Percentiles rank a stretch among this genome's conserved stretches.
Evolutionary conservation across 768 basidiomycete species (phyloP).

Genomic region (Leucosporidium creatinivorum): DNA sequence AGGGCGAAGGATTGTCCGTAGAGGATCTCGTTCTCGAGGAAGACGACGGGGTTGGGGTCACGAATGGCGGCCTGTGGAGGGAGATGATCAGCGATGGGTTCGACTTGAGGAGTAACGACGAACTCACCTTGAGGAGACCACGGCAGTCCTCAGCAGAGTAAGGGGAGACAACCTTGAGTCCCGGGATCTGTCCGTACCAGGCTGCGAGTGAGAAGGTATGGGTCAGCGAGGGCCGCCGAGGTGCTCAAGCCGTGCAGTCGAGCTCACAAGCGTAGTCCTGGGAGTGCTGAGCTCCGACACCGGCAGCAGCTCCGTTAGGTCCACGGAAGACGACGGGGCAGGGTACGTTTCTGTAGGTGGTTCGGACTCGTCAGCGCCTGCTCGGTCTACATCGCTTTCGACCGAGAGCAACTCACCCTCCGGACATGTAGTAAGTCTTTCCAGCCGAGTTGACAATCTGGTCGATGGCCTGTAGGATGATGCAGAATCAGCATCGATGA

Average conservation of each 20-base stretch:
- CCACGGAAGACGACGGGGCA: conserved; percentile 99
- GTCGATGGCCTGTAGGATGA: conserved; percentile 67
- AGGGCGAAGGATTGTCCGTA: conserved; percentile 97
- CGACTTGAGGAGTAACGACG: fast-evolving
- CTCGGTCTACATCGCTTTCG: no score
- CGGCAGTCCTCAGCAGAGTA: conserved; percentile 99
- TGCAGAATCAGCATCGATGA: neutral
- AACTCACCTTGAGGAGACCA: conserved; percentile 80
- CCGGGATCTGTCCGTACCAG: conserved; percentile 58
- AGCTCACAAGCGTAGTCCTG: conserved; percentile 94
- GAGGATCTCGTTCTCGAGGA: conserved; percentile 98
- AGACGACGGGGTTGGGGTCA: conserved; percentile 95
- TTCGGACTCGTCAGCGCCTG: neutral
- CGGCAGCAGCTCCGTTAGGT: conserved; percentile 94
- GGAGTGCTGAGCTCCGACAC: conserved; percentile 94
- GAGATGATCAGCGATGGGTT: neutral
- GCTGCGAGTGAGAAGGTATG: neutral
- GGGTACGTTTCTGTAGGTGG: conserved; percentile 44
- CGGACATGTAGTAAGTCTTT: conserved; percentile 99
- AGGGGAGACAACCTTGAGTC: conserved; percentile 93
- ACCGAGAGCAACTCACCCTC: conserved; percentile 66
- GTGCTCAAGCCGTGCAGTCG: conserved; percentile 42
- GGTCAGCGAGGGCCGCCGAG: neutral
- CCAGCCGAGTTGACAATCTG: conserved; percentile 99
- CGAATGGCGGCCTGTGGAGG: conserved; percentile 74